Evolutionary conservation across 2,329 filamentous ascomycete species (phyloP), one percentile per base, ranked within the genome.

Genomic region (Periglandula ipomoeae): DNA sequence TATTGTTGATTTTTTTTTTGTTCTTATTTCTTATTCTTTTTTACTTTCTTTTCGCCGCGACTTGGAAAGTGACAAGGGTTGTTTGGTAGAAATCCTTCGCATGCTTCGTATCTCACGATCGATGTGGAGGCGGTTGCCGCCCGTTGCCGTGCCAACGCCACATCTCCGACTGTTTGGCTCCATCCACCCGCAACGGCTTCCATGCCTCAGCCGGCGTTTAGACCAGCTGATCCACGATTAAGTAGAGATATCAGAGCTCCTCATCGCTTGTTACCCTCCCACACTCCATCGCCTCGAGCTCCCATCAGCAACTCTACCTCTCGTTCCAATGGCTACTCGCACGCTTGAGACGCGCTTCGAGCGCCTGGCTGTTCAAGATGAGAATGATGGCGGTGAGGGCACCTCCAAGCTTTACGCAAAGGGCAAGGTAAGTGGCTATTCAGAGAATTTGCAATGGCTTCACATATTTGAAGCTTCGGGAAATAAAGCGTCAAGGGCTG

Each of bases 321-420:
- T 19, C 19, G 22, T 32, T 4, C 17, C 27, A 52, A 82, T 91
- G 86, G 81, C 90, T 55, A 79, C 86, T 51, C 81, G 87, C 58
- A 82, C 81, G 46, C 75, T 97, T 42, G 91, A 96, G 71, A 75
- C 86, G 69, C 87, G 87, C 59, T 88, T 97, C 62, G 89, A 95
- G 81, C 84, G 84, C 67, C 80, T 96, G 70, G 85, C 87, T 19
- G 87, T 96, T 53, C 85, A 87, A 59, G 90, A 96, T 62, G 90
- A 95, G 69, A 94, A 91, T 62, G 84, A 88, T 51, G 68, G 72
- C 27, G 70, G 70, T 48, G 74, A 79, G 54, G 72, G 70, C 53
- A 41, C 43, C 30, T 30, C 40, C 24, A 75, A 75, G 53, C 52
- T 56, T 23, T 83, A 86, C 64, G 74, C 80, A 56, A 95, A 94